Conservation (phyloP, 2,329 filamentous ascomycete genomes). For the Paecilomyces niveus region DNA sequence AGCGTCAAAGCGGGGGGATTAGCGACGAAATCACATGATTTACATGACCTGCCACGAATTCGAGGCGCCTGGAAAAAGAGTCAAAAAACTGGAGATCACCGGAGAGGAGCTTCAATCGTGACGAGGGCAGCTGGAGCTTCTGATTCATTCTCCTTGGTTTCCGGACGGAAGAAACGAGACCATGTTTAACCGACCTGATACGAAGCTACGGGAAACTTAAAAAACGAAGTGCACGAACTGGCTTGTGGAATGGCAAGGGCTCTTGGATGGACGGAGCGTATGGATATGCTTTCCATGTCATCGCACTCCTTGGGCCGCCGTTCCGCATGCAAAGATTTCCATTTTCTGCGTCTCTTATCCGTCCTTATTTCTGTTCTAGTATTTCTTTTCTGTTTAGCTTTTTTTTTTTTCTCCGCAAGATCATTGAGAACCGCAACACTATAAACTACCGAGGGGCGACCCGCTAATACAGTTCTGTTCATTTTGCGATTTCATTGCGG, state of each 20-base stretch:
- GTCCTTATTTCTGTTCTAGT: not conserved
- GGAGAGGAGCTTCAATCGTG: not conserved
- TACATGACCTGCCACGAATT: not conserved
- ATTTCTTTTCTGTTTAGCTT: slow-evolving; percentile 4
- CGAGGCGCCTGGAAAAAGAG: not conserved
- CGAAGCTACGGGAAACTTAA: slow-evolving; percentile 18
- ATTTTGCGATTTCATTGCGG: slow-evolving; percentile 1
- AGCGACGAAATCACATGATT: slow-evolving; percentile 1
- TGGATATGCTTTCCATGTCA: not conserved
- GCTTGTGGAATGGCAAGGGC: slow-evolving; percentile 11
- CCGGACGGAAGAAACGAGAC: slow-evolving; percentile 8
- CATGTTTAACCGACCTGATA: slow-evolving; percentile 12
- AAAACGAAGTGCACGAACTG: slow-evolving; percentile 24
- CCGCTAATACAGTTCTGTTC: slow-evolving; percentile 20
- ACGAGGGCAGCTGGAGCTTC: slow-evolving; percentile 1
- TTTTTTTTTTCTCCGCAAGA: slow-evolving; percentile 3
- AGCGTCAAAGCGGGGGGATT: not conserved
- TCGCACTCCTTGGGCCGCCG: not conserved
- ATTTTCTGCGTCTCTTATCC: not conserved
- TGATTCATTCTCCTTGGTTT: slow-evolving; percentile 1
- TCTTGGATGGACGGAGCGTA: not conserved
- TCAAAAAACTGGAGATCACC: not conserved
- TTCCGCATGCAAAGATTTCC: not conserved
- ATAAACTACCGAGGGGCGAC: slow-evolving; percentile 30
- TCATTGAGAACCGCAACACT: slow-evolving; percentile 7